These are phyloP conservation scores for Podila epigama DNA, from an alignment of 192 early-diverging fungal genomes.

Conservation along the genomic window DNA sequence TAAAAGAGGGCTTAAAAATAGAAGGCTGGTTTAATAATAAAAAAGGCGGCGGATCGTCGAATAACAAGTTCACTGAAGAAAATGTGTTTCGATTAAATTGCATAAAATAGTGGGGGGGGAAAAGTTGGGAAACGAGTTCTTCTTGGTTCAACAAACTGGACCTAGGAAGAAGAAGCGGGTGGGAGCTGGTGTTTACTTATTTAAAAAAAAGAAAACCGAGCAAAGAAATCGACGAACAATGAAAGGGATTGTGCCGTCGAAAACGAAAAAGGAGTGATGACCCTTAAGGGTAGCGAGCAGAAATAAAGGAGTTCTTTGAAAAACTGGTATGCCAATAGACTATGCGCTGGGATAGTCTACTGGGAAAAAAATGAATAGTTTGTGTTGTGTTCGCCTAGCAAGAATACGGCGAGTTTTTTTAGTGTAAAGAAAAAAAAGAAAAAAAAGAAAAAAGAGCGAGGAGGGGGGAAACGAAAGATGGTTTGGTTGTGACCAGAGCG, in stretches of 20 bases:
- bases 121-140: background rate
- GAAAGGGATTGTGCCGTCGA: too few species aligned
- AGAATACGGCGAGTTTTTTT: background rate
- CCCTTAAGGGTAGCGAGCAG: background rate
- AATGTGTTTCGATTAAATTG: slow-evolving; percentile 20
- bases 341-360: background rate
- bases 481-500: background rate
- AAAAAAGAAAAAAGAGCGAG: background rate
- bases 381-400: background rate
- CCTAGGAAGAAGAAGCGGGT: slow-evolving; percentile 7
- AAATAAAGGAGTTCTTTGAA: background rate
- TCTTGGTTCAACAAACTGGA: background rate
- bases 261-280: too few species aligned
- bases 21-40: slow-evolving; percentile 14
- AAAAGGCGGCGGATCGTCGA: slow-evolving; percentile 36
- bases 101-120: slow-evolving; percentile 11
- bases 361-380: background rate
- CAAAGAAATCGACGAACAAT: background rate
- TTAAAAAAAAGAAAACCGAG: background rate
- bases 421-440: background rate
- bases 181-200: background rate
- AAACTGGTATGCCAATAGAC: background rate
- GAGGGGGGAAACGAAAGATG: background rate
- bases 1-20: slow-evolving; percentile 25
- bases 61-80: slow-evolving; percentile 23